Evolutionary conservation across 106 monocot genomes (phyloP), one percentile per base, ranked within the genome.

Genomic region (Acanthochlamys bracteata): DNA sequence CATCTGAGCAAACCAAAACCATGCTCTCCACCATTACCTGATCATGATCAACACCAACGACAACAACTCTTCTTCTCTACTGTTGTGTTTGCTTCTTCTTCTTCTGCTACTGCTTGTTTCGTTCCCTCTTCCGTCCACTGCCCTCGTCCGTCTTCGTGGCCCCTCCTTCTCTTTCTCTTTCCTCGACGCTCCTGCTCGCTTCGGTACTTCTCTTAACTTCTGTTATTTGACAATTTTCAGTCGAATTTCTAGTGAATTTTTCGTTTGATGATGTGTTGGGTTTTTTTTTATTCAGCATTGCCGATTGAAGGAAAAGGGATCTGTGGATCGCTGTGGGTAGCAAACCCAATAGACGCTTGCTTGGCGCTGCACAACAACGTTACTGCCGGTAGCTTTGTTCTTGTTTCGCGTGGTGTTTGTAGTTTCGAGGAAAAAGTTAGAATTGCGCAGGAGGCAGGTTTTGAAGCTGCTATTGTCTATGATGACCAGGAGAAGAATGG

Each of bases 341-440:
- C 86, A 3, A 67, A 84, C 20, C 89, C 94, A 0, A 72, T 83
- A 53, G 79, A 86, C 11, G 94, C 84, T 4, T 94, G 94, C 77
- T 71, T 52, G 12, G 27, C 76, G 0, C 69, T 86, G 9, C 53
- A 53, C 39, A 76, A 22, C 22, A 61, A 71, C 41, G 25, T 42
- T 25, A 70, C 58, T 25, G 26, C 59, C 33, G 23, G 15, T 49
- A 69, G 66, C 25, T 67, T 80, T 55, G 66, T 63, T 25, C 66
- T 80, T 22, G 55, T 84, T 42, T 62, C 47, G 27, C 75, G 89
- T 60, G 93, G 89, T 14, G n/a, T 33, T 17, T 89, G 94, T 61
- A 94, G 84, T 77, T 89, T 89, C 55, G 89, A 83, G 67, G 67
- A 73, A 67, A 94, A 94, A 77, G 89, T 94, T 10, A 76, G 86